Evolutionary conservation across 805 yeast genomes (phyloP).

Genomic region (Candida ficus): DNA sequence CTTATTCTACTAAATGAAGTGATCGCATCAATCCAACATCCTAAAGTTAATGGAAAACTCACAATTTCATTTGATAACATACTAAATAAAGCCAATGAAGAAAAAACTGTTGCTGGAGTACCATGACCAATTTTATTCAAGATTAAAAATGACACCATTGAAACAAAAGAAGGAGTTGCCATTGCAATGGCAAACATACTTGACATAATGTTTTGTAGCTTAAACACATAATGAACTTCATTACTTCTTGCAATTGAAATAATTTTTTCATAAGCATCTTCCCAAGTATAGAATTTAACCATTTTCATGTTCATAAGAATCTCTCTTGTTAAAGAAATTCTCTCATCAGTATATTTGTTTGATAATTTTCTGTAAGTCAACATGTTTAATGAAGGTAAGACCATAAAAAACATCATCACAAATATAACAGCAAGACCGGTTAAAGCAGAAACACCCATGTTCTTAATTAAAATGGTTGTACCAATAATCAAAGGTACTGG

Average conservation of each 20-base stretch:
- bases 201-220: slow-evolving; percentile 56
- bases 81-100: slow-evolving; percentile 63
- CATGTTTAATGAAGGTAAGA: too few species aligned
- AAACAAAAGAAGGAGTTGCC: slow-evolving; percentile 41
- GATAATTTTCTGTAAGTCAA: slow-evolving; percentile 40
- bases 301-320: slow-evolving; percentile 53
- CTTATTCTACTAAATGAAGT: slow-evolving; percentile 52
- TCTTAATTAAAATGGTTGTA: slow-evolving; percentile 51
- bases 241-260: slow-evolving; percentile 48
- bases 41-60: slow-evolving; percentile 51
- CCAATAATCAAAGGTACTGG: slow-evolving; percentile 55
- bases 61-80: slow-evolving; percentile 55
- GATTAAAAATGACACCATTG: slow-evolving; percentile 44
- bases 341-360: slow-evolving; percentile 51
- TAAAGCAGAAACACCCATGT: slow-evolving; percentile 64
- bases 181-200: slow-evolving; percentile 47
- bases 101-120: slow-evolving; percentile 57
- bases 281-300: slow-evolving; percentile 84
- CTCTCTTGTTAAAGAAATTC: slow-evolving; percentile 56
- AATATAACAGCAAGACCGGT: slow-evolving; percentile 52
- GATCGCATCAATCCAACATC: slow-evolving; percentile 55
- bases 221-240: slow-evolving; percentile 54
- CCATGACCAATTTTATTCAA: slow-evolving; percentile 32
- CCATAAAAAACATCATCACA: slow-evolving; percentile 37
- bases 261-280: slow-evolving; percentile 57